Base-by-base conservation (phyloP, 257 asterid genomes). In the Petrea volubilis region DNA sequence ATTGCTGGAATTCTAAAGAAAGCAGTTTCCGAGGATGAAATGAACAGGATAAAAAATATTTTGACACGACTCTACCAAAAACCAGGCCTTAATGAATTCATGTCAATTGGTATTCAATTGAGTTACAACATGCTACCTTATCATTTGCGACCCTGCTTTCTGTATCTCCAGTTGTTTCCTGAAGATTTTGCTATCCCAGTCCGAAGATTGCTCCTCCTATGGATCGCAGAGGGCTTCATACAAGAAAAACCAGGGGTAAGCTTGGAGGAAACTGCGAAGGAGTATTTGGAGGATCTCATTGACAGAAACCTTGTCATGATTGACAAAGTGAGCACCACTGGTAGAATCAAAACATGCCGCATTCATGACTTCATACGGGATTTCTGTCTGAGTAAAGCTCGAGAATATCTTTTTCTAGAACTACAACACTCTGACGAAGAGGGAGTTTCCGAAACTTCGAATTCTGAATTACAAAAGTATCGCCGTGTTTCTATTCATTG, bases 211-310 rank as follows among this genome's bases (percentile, higher is more conserved):
- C 44, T 62, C 41, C 55, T 57, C 2, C 29, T 79, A 38, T 79
- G 84, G 84, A 60, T 79, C 0, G 80, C 84, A 1, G 84, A 79
- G 68, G 84, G 84, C 20, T 79, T 79, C 55, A 43, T 79, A 15
- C 53, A 27, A 47, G 21, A 2, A 11, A 25, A 21, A 17, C 20
- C 4, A 4, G 17, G 60, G 25, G 7, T 25, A 60, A 68, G n/a
- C n/a, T n/a, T n/a, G n/a, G n/a, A n/a, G n/a, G n/a, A n/a, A n/a
- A n/a, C n/a, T n/a, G n/a, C n/a, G n/a, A n/a, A n/a, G n/a, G n/a
- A n/a, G n/a, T n/a, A n/a, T n/a, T n/a, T n/a, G n/a, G n/a, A n/a
- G n/a, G n/a, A n/a, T n/a, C n/a, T n/a, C n/a, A n/a, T n/a, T n/a
- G n/a, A n/a, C n/a, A n/a, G n/a, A n/a, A n/a, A n/a, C n/a, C n/a